Base-by-base conservation (phyloP, 768 basidiomycete genomes). In the Termitomyces sp. region DNA sequence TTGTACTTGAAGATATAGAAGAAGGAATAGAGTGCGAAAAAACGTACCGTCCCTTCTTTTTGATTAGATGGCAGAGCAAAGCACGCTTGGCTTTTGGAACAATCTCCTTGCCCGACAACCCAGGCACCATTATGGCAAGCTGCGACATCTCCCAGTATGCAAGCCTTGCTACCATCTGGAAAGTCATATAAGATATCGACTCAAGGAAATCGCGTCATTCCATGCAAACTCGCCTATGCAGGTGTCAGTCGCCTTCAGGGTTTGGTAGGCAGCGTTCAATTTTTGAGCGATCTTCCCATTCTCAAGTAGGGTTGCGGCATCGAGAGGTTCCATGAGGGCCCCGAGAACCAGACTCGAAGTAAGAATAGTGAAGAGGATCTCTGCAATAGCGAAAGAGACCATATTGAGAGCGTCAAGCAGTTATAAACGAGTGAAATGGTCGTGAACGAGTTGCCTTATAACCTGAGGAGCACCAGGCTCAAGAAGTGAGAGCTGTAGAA, bases 211-310 rank as follows among this genome's bases (percentile, higher is more conserved):
- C 6, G 12, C 47, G 8, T 5, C 18, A 18, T 27, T 37, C 34
- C 20, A 36, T 50, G 8, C 34, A 42, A 18, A 67, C 74, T 55
- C 46, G 84, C 83, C 65, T 34, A 71, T 69, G 67, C 85, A 86
- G 4, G 79, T 33, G 56, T 80, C 81, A 0, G 71, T 69, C 1
- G 59, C 56, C 1, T 75, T 79, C 24, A 83, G 45, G 7, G 58
- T 68, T 57, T 69, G 60, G 60, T 82, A 86, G 46, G 78, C 68
- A 2, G 70, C 65, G 60, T 87, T 87, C 30, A 82, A 71, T 32
- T 69, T 64, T 63, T 85, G 83, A 0, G 85, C 84, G 39, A 71
- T 66, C 59, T 75, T 71, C 14, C 76, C 84, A 61, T 84, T 85
- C 50, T 74, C 64, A 5, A 76, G 68, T 24, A 84, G 74, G n/a